phyloP scores from a whole-genome alignment of 1,139 yeast species.

The Pneumocystis jirovecii region DNA sequence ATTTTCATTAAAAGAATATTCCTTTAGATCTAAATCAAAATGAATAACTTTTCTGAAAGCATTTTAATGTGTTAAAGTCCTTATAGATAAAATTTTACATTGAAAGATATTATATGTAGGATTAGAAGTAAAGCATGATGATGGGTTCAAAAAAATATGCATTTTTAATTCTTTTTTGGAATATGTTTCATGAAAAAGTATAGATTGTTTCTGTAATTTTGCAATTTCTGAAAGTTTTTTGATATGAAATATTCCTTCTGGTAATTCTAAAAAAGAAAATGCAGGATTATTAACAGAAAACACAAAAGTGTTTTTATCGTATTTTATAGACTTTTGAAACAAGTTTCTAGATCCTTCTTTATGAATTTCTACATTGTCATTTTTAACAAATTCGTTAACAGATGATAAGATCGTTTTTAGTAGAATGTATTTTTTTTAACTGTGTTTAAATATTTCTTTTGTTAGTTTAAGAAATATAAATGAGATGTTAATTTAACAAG shows the following conservation, averaged over 20 bases:
- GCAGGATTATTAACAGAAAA: background rate
- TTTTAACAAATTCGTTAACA: background rate
- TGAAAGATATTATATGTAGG: slow-evolving; percentile 17
- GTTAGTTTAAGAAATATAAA: background rate
- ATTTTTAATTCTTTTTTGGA: background rate
- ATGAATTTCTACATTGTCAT: background rate
- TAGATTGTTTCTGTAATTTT: background rate
- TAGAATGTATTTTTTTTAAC: background rate
- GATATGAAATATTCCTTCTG: background rate
- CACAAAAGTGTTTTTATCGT: background rate
- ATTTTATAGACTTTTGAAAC: background rate
- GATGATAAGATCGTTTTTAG: background rate
- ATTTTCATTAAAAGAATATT: slow-evolving; percentile 18
- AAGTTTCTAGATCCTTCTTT: background rate
- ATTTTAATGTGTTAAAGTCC: slow-evolving; percentile 16
- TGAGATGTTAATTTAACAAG: too few relatives aligned
- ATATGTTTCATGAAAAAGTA: background rate
- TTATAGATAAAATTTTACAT: slow-evolving; percentile 15
- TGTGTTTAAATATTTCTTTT: background rate
- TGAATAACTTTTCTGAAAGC: slow-evolving; percentile 19
- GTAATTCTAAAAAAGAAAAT: background rate
- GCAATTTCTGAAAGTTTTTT: background rate
- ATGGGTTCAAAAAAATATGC: slow-evolving; percentile 10
- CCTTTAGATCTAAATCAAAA: slow-evolving; percentile 17
- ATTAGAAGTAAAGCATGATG: slow-evolving; percentile 17